These are phyloP conservation scores for Cutaneotrichosporon sp. DNA, from an alignment of 1,284 basidiomycete genomes.

Conservation along the genomic window DNA sequence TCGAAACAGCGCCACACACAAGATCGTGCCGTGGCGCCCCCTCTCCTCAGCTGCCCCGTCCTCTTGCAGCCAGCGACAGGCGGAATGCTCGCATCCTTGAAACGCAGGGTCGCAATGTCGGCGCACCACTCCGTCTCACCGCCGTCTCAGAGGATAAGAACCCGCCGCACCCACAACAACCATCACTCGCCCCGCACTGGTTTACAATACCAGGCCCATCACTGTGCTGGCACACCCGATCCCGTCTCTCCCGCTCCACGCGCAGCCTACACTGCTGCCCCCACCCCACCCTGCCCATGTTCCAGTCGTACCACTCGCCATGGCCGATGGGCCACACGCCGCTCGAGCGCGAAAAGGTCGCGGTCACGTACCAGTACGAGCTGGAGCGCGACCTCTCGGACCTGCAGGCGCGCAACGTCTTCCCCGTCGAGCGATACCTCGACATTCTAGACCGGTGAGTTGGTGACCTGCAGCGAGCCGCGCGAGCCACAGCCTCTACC, in stretches of 20 bases:
- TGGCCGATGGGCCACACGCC: constrained; percentile 6
- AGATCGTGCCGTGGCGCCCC: no score
- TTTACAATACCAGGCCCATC: not conserved
- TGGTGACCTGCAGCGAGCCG: not conserved
- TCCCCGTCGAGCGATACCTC: not conserved
- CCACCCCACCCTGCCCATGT: not conserved
- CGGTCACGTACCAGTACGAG: not conserved
- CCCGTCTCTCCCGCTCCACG: no score
- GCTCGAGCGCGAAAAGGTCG: not conserved
- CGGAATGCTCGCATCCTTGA: no score
- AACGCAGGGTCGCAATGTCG: no score
- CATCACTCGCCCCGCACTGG: not conserved
- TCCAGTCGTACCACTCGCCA: constrained; percentile 1
- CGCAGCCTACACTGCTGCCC: no score
- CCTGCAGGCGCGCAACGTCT: not conserved
- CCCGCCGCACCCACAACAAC: not conserved
- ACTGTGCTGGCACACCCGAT: not conserved
- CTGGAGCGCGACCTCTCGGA: not conserved
- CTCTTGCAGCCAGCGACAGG: no score
- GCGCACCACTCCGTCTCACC: no score
- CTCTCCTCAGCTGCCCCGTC: no score
- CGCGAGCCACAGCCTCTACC: no score
- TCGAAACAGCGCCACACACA: no score
- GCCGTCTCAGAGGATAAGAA: no score
- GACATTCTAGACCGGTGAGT: constrained; percentile 1